Evolutionary conservation across 257 asterid genomes (phyloP).

Genomic region (Lycium ferocissimum): DNA sequence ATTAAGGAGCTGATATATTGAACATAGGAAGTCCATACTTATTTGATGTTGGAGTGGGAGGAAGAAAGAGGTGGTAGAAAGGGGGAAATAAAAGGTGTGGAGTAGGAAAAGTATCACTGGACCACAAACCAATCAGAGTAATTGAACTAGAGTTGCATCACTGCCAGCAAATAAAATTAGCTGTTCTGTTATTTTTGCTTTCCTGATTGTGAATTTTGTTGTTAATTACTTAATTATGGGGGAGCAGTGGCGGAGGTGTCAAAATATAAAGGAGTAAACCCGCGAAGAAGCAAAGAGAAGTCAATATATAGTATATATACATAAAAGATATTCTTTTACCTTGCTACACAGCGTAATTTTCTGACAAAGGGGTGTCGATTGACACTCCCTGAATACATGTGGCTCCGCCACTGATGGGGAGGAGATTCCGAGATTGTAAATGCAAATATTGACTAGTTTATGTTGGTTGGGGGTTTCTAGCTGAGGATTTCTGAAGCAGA

Average conservation of each 20-base stretch:
- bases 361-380: not conserved
- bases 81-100: not conserved
- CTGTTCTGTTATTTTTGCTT: not conserved
- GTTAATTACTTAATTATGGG: not conserved
- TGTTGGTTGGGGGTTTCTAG: not conserved
- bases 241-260: not conserved
- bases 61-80: not conserved
- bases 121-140: not conserved
- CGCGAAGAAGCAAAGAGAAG: not conserved
- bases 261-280: not conserved
- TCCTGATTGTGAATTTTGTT: not conserved
- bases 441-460: not conserved
- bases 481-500: not conserved
- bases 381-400: not conserved
- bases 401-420: not conserved
- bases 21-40: not conserved
- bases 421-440: not conserved
- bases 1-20: not conserved
- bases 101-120: not conserved
- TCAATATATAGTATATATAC: not conserved
- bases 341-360: not conserved
- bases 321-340: not conserved
- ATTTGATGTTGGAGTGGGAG: not conserved
- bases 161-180: not conserved
- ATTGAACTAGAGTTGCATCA: conserved; percentile 23